Base-by-base conservation (phyloP, 2,329 filamentous ascomycete genomes). In the Cladophialophora yegresii region DNA sequence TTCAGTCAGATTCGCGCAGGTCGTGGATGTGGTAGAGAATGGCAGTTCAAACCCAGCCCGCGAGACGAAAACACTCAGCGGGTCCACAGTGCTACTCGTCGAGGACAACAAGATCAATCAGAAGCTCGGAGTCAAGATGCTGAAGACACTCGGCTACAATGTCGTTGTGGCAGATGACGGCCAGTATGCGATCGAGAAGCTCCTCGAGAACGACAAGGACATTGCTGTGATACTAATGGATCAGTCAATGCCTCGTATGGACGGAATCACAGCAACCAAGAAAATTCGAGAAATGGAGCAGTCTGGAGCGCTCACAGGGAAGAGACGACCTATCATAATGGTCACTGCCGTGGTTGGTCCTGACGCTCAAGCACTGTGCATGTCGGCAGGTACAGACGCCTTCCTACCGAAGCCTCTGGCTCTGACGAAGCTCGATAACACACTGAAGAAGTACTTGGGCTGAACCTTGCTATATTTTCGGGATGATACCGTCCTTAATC, bases 101-200 rank as follows among this genome's bases (percentile, higher is more conserved):
- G 88, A 91, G 76, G 73, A 75, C 63, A 75, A 75, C 54, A 71
- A 74, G 67, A 74, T 75, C 64, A 75, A 75, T 47, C 73, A 88
- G 59, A 85, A 84, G 54, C 83, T 90, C 0, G 80, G 89, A n/a
- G 82, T 88, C 22, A 86, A 79, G 70, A 89, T 89, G 83, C 82
- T 91, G 8, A 79, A 79, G 30, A 88, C 87, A 69, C 82, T 91
- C 13, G 88, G 88, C 9, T 90, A 90, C 74, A 78, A 77, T 33
- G 81, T 82, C 57, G 81, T 90, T 67, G 57, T 71, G 10, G 73
- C 73, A n/a, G 66, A 70, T 45, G 70, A 75, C 55, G 73, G 73
- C 12, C 64, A 72, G 58, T 69, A 74, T 33, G 73, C 69, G 6
- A 70, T 74, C 12, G 66, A 71, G 20, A 63, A 70, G 33, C 40